Conservation (phyloP, 257 asterid genomes). For the Capsicum chinense region DNA sequence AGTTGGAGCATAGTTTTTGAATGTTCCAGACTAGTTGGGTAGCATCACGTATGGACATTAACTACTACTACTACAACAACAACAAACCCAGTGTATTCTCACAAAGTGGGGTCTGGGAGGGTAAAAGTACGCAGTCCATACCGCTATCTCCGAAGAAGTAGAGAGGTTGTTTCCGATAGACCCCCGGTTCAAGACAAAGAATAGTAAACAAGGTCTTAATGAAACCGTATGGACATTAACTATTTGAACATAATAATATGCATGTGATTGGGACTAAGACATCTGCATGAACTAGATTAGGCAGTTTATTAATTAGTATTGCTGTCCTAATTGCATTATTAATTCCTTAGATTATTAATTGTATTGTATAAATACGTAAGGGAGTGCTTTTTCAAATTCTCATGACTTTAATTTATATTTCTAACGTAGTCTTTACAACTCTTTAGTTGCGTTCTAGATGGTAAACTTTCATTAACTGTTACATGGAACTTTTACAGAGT, state of each 20-base stretch:
- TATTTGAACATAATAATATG: neutral
- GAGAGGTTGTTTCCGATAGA: no score
- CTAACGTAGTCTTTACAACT: neutral
- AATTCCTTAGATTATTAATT: neutral
- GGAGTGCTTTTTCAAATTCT: neutral
- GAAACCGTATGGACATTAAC: neutral
- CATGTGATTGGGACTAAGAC: neutral
- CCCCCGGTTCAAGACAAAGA: no score
- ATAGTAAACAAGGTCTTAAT: no score
- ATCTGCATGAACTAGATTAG: neutral
- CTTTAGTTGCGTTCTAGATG: neutral
- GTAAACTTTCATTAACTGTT: neutral
- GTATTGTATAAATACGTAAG: neutral
- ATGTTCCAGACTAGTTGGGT: neutral
- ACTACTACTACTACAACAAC: neutral
- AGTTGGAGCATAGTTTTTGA: neutral
- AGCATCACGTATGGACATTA: neutral
- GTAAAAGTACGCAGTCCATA: no score
- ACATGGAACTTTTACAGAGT: neutral
- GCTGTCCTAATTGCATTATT: neutral
- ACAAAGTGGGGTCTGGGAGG: no score
- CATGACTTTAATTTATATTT: neutral
- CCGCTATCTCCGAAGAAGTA: no score
- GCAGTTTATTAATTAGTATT: neutral
- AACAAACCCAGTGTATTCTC: no score